These are phyloP conservation scores for Rosa persica DNA, from an alignment of 306 rosid genomes.

Conservation along the genomic window DNA sequence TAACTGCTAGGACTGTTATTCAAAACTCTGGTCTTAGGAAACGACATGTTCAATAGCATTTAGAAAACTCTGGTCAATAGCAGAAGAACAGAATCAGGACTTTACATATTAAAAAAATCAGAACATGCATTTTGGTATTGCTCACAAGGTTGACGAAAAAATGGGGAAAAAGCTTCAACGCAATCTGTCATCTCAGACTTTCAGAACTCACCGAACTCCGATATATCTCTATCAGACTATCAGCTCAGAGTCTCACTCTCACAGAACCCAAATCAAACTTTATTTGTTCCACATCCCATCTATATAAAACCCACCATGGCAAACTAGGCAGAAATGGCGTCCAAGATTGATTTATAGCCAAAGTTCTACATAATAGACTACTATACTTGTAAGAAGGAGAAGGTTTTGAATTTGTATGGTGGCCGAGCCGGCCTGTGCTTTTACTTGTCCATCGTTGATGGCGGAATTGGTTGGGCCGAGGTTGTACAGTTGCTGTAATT, in stretches of 20 bases:
- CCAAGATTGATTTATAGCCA: conserved; percentile 20
- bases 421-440: conserved; percentile 15
- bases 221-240: conserved; percentile 4
- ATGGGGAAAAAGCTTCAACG: too few relatives aligned
- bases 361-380: conserved; percentile 10
- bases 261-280: conserved; percentile 9
- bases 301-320: conserved; percentile 3
- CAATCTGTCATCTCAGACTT: not conserved
- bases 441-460: conserved; percentile 24
- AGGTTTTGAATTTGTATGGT: conserved; percentile 14
- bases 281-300: not conserved
- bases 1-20: too few relatives aligned
- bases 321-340: conserved; percentile 18
- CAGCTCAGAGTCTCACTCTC: not conserved
- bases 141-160: too few relatives aligned
- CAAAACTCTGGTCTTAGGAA: too few relatives aligned
- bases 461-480: conserved; percentile 55
- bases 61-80: too few relatives aligned
- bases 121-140: too few relatives aligned
- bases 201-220: not conserved
- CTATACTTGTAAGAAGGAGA: conserved; percentile 7
- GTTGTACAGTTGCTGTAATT: conserved; percentile 56
- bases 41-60: too few relatives aligned
- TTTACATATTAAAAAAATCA: too few relatives aligned
- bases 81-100: too few relatives aligned